phyloP scores from a whole-genome alignment of 805 yeast species.

The Saccharomycopsis sp. region DNA sequence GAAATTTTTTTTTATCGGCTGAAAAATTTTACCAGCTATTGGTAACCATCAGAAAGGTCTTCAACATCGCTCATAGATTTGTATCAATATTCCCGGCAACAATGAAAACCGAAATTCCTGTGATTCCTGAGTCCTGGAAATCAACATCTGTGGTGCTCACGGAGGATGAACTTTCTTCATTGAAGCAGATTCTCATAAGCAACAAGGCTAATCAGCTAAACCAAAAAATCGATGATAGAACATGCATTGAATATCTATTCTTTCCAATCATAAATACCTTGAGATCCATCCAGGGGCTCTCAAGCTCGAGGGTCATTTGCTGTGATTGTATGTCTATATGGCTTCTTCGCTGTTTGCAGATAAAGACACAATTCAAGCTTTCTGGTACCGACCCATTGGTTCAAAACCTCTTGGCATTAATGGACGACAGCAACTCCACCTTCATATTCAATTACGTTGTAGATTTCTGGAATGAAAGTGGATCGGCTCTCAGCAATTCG shows the following conservation, averaged over 20 bases:
- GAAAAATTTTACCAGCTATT: too few relatives aligned
- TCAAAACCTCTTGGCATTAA: slow-evolving; percentile 15
- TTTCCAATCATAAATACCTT: slow-evolving; percentile 28
- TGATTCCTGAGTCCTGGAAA: not conserved
- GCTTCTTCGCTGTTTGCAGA: slow-evolving; percentile 49
- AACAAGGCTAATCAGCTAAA: slow-evolving; percentile 6
- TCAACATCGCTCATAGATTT: too few relatives aligned
- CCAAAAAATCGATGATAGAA: not conserved
- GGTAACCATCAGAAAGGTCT: too few relatives aligned
- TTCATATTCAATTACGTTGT: slow-evolving; percentile 45
- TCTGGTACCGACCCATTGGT: slow-evolving; percentile 16
- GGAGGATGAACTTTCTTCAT: not conserved
- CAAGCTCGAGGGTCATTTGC: slow-evolving; percentile 34
- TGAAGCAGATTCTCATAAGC: slow-evolving; percentile 12
- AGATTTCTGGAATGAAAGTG: slow-evolving; percentile 66
- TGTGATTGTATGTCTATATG: slow-evolving; percentile 63
- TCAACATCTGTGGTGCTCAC: slow-evolving; percentile 3
- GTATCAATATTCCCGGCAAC: too few relatives aligned
- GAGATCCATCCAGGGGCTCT: slow-evolving; percentile 30
- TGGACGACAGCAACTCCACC: slow-evolving; percentile 25
- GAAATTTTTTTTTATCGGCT: too few relatives aligned
- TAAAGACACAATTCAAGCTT: slow-evolving; percentile 22
- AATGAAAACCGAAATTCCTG: too few relatives aligned
- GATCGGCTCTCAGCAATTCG: slow-evolving; percentile 66
- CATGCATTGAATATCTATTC: slow-evolving; percentile 11